Evolutionary conservation across 331 rosid species (phyloP), one percentile per base, ranked within the genome.

Genomic region (Erythrophleum ivorense): DNA sequence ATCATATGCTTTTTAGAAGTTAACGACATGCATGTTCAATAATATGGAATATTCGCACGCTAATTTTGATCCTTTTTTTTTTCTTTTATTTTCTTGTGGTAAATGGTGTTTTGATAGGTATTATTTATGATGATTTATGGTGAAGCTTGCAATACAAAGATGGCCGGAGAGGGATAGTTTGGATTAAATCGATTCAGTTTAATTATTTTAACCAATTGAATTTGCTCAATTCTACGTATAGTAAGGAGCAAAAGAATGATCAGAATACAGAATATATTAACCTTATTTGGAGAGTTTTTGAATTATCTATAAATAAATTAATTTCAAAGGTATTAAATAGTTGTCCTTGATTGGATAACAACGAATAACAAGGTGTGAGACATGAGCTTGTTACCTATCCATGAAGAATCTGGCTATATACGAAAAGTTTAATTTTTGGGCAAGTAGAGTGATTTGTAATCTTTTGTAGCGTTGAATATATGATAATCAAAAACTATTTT

Each of bases 1-100:
- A 33, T 63, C 15, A n/a, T 63, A 63, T 33, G 21, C 70, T 63
- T 63, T 15, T 63, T 63, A 66, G 52, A 41, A 3, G 73, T 68
- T 41, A 7, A 68, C 53, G 53, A 18, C 73, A 16, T 68, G 34
- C 73, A 16, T 68, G 34, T 10, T 41, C 73, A 18, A 29, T 31
- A n/a, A 9, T 68, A 19, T 41, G 73, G 73, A 68, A 68, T 41
- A 68, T 68, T 41, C 73, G 31, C 3, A 12, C 43, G 8, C n/a
- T 29, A 1, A 16, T 10, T 60, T 60, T 21, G 9, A n/a, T n/a
- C 7, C 4, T 60, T 60, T 60, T 60, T 2, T 11, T 60, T 10
- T 3, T 29, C 31, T 24, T 29, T 38, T 19, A 3, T 1, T 31
- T 12, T 12, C 12, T 62, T 62, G 12, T 62, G 31, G 29, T 18